Base-by-base conservation (phyloP, 495 filamentous ascomycete genomes). In the Staphylotrichum longicolle region DNA sequence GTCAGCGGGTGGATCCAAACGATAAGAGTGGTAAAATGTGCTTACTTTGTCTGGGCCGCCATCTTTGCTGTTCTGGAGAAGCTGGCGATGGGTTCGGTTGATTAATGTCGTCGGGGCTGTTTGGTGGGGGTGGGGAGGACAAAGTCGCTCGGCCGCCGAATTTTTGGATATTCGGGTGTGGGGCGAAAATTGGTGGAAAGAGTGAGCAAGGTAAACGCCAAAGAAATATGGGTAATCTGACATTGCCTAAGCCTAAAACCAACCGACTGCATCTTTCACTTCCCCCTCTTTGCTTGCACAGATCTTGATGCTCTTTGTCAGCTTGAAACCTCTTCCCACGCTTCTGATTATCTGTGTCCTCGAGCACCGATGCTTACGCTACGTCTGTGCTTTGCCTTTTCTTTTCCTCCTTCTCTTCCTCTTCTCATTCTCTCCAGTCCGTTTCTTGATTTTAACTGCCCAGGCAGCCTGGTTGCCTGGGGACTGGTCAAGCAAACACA, bases 81-180 rank as follows among this genome's bases (percentile, higher is more conserved):
- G 35, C 20, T 30, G 15, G n/a, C 3, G 3, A 14, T 33, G 14
- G 14, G 20, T 37, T 53, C 50, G 5, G 45, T 20, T 48, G 50
- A 10, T 44, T 11, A 12, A 7, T 20, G 59, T 55, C n/a, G 65
- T 45, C 35, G 57, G 27, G 34, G 33, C 45, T 54, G 60, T 66
- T 58, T 70, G 68, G 70, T 71, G 70, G 68, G 69, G 70, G 66
- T 70, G 54, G 46, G 48, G 54, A 48, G 57, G 50, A 54, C 9
- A 27, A 50, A 59, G 58, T 59, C 42, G 45, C 50, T 7, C 56
- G 54, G 47, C 33, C 30, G 54, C 53, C 62, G 54, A 72, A 69
- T 69, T 72, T 73, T 69, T 66, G 61, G 66, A 72, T 69, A 70
- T 74, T 71, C 62, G 14, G 62, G 66, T 74, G 71, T 73, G 71